Evolutionary conservation across 2,329 filamentous ascomycete genomes (phyloP).

Genomic region (Trichoderma pleuroti): DNA sequence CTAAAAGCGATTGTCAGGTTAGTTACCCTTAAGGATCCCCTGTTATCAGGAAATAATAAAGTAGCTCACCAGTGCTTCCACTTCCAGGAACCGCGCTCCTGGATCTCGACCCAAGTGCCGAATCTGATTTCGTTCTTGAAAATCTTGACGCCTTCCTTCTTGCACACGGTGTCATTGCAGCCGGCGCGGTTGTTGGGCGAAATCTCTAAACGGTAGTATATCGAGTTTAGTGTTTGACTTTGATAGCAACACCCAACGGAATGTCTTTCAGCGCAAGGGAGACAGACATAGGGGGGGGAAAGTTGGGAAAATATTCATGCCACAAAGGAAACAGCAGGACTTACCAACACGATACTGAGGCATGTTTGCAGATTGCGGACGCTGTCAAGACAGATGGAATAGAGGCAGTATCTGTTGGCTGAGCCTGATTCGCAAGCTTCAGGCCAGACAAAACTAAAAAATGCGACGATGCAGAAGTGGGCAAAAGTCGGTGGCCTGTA

Average conservation of each 20-base stretch:
- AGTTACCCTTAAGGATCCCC: not conserved
- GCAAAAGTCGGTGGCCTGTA: not conserved
- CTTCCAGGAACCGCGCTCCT: slow-evolving; percentile 60
- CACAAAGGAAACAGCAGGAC: slow-evolving; percentile 20
- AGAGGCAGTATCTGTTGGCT: not conserved
- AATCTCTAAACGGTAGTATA: slow-evolving; percentile 53
- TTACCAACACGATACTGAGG: slow-evolving; percentile 47
- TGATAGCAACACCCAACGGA: not conserved
- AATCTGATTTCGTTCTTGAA: slow-evolving; percentile 74
- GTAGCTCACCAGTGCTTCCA: slow-evolving; percentile 81
- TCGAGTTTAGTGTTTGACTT: not conserved
- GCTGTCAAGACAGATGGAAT: slow-evolving; percentile 1
- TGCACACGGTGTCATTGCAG: slow-evolving; percentile 73
- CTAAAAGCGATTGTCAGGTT: slow-evolving; percentile 41
- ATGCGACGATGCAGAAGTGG: slow-evolving; percentile 18
- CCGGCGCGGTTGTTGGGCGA: slow-evolving; percentile 67
- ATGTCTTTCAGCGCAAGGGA: not conserved
- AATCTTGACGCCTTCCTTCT: slow-evolving; percentile 66
- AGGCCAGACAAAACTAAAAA: not conserved
- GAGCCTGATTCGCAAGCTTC: not conserved
- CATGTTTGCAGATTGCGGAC: slow-evolving; percentile 33
- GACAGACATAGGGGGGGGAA: not conserved
- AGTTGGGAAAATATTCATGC: not conserved
- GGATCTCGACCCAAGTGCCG: slow-evolving; percentile 66
- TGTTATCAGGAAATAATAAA: not conserved